Evolutionary conservation across 2,329 filamentous ascomycete species (phyloP).

Genomic region (Colletotrichum musae): DNA sequence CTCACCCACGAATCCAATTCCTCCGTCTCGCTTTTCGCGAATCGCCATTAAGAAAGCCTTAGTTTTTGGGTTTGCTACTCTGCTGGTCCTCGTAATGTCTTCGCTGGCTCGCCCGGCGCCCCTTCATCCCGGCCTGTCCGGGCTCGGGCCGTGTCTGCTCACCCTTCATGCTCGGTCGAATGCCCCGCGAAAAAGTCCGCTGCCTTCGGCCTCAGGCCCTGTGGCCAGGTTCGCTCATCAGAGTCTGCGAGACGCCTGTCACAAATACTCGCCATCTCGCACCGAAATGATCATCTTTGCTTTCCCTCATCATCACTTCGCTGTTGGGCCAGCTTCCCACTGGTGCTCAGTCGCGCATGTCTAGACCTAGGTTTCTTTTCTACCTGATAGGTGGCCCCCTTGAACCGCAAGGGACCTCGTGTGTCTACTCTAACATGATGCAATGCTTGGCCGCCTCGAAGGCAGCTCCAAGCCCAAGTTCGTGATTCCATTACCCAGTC

Average conservation of each 20-base stretch:
- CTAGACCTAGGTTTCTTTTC: slow-evolving; percentile 13
- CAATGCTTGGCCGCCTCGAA: not conserved
- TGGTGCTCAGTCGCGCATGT: not conserved
- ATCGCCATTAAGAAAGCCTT: slow-evolving; percentile 10
- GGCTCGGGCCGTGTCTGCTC: too few relatives aligned
- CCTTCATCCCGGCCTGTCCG: slow-evolving; percentile 7
- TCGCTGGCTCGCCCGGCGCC: not conserved
- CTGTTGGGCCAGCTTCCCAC: not conserved
- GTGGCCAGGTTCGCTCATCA: not conserved
- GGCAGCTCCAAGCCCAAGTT: slow-evolving; percentile 4
- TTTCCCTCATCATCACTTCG: not conserved
- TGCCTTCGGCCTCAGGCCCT: not conserved
- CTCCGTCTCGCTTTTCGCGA: not conserved
- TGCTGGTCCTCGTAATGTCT: not conserved
- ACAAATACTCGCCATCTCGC: slow-evolving; percentile 26
- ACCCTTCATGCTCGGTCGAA: not conserved
- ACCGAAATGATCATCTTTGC: not conserved
- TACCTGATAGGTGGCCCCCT: slow-evolving; percentile 17
- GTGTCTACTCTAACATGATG: slow-evolving; percentile 20
- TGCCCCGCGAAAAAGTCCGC: slow-evolving; percentile 2
- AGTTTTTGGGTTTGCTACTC: not conserved
- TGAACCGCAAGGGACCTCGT: slow-evolving; percentile 1
- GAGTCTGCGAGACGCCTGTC: not conserved
- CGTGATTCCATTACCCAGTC: slow-evolving; percentile 7
- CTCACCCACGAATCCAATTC: slow-evolving; percentile 1